A percentile compares a stretch with the other conserved stretches of the same genome.
These are phyloP conservation scores for Fragilaria radians DNA, from an alignment of 108 stramenopile genomes.

Conservation along the genomic window DNA sequence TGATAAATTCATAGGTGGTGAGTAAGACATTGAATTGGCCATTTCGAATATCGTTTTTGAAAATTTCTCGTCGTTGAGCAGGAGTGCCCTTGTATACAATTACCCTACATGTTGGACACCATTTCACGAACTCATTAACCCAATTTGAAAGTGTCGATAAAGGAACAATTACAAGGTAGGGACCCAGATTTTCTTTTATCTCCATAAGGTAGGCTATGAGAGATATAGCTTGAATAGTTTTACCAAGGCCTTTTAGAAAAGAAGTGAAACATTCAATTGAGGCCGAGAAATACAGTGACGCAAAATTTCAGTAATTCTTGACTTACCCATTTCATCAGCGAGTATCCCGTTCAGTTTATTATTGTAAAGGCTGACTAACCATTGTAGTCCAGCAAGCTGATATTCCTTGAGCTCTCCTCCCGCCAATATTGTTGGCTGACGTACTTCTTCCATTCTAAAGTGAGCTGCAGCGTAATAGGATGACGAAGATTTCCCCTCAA, in stretches of 20 bases:
- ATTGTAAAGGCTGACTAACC: slow-evolving; percentile 92
- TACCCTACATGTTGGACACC: slow-evolving; percentile 55
- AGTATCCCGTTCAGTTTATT: slow-evolving; percentile 88
- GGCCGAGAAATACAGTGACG: too few species aligned
- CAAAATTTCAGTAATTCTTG: slow-evolving; percentile 5
- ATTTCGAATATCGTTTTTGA: slow-evolving; percentile 63
- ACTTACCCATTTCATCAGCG: slow-evolving; percentile 82
- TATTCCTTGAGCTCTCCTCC: slow-evolving; percentile 92
- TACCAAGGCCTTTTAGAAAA: slow-evolving; percentile 88
- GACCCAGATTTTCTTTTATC: slow-evolving; percentile 67
- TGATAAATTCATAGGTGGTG: slow-evolving; percentile 92
- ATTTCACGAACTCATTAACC: slow-evolving; percentile 81
- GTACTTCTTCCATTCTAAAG: slow-evolving; percentile 65
- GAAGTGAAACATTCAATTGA: too few species aligned
- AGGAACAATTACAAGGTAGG: slow-evolving; percentile 89
- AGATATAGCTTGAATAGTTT: slow-evolving; percentile 93
- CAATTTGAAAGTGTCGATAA: slow-evolving; percentile 88
- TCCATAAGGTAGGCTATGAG: slow-evolving; percentile 87
- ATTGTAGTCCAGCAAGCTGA: slow-evolving; percentile 93
- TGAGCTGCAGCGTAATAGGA: slow-evolving; percentile 84
- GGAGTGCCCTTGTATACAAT: slow-evolving; percentile 77
- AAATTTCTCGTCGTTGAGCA: slow-evolving; percentile 59
- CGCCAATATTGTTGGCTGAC: slow-evolving; percentile 68
- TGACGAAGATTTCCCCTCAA: slow-evolving; percentile 24
- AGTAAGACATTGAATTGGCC: slow-evolving; percentile 85